Evolutionary conservation across 2,329 filamentous ascomycete genomes (phyloP), one percentile per base, ranked within the genome.

Genomic region (Claviceps capensis): DNA sequence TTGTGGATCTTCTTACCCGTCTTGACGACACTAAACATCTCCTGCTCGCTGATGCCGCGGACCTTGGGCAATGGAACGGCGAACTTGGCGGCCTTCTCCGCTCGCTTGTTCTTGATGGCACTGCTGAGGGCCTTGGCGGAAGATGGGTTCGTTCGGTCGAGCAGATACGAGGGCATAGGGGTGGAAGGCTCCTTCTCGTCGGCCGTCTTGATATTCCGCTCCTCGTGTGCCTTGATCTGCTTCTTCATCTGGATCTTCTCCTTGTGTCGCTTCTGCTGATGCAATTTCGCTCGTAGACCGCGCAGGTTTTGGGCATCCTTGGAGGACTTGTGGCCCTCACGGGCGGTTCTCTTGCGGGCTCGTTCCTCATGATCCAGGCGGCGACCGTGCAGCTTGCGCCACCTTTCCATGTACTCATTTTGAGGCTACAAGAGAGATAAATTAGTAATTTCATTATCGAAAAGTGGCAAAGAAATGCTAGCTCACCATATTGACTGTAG

Each of bases 211-310:
- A 97, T 83, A 65, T 96, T 94, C 72, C 88, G 84, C 76, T 96
- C 88, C 72, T 98, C 93, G 74, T 95, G 88, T 45, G 88, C 86
- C 72, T 86, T 88, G 79, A 98, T 94, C 64, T 83, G 76, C 78
- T 95, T 95, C 71, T 85, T 86, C 85, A 95, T 90, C 78, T 95
- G 88, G 67, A 95, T 95, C 84, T 98, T 98, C 77, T 98, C 90
- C 68, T 90, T 86, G 74, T 89, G 87, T 26, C 93, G 82, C 76
- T 90, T 88, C 79, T 97, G 84, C 69, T 91, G 85, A 74, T 93
- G 84, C 63, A 95, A 75, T 77, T 98, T 98, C 60, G 93, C 93
- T 56, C 88, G 79, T 61, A 97, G 81, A 58, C 93, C 93, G 56
- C 86, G 85, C 64, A 96, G 78, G 69, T 93, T 95, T 76, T 97